Conservation (phyloP, 2,329 filamentous ascomycete species). For the Sordariomycetes sp. region DNA sequence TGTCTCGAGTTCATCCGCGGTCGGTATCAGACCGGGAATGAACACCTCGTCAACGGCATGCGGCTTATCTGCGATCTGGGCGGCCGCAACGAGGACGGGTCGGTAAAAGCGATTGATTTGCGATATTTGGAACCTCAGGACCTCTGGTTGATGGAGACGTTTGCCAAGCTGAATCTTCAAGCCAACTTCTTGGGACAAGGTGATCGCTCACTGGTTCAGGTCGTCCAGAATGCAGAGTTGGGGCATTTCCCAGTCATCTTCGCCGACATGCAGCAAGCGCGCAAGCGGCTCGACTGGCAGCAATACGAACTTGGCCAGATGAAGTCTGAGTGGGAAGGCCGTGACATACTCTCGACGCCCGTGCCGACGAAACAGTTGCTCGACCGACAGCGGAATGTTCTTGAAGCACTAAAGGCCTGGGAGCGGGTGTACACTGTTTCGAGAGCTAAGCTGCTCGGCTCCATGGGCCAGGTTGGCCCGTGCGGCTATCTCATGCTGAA, state of each 20-base stretch:
- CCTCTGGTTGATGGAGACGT: conserved; percentile 2
- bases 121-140: neutral
- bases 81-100: neutral
- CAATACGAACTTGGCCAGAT: neutral
- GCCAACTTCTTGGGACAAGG: conserved; percentile 1
- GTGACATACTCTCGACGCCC: neutral
- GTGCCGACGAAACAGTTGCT: neutral
- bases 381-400: neutral
- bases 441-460: neutral
- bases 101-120: neutral
- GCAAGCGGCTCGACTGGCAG: conserved; percentile 2
- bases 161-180: conserved; percentile 3
- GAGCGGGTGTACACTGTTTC: neutral
- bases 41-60: conserved; percentile 20
- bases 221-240: neutral
- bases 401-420: neutral
- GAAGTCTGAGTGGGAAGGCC: neutral
- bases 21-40: conserved; percentile 13
- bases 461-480: neutral
- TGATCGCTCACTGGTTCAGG: neutral
- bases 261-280: neutral
- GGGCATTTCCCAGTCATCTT: neutral
- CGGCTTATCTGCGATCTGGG: conserved; percentile 11
- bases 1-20: conserved; percentile 28
- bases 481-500: neutral